phyloP scores from a whole-genome alignment of 352 stramenopile species.

The Globisporangium megalacanthum region DNA sequence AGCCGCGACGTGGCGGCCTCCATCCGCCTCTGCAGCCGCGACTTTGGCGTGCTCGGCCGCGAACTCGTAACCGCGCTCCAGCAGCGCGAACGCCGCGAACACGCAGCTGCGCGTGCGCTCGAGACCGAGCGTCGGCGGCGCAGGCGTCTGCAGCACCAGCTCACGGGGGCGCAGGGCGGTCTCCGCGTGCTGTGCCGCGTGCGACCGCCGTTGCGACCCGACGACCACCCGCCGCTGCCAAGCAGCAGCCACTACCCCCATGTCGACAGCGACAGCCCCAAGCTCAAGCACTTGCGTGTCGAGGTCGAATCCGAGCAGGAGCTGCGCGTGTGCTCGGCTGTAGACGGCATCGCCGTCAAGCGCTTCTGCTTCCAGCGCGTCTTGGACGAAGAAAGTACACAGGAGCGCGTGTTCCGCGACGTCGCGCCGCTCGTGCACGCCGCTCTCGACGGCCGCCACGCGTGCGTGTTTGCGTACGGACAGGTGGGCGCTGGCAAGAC shows the following conservation, averaged over 20 bases:
- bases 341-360: conserved; percentile 55
- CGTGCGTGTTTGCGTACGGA: conserved; percentile 95
- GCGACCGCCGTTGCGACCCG: conserved; percentile 29
- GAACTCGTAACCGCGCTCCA: conserved; percentile 53
- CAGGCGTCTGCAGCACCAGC: conserved; percentile 35
- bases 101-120: conserved; percentile 26
- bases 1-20: conserved; percentile 62
- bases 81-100: conserved; percentile 27
- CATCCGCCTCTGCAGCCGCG: conserved; percentile 60
- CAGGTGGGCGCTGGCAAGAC: conserved; percentile 62
- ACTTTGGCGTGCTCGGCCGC: conserved; percentile 60
- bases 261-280: background rate
- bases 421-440: conserved; percentile 87
- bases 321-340: conserved; percentile 23
- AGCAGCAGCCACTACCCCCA: conserved; percentile 8
- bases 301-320: conserved; percentile 17
- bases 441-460: conserved; percentile 89
- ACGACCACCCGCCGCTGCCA: conserved; percentile 9
- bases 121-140: conserved; percentile 46
- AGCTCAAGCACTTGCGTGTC: conserved; percentile 15
- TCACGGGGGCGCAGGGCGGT: conserved; percentile 44
- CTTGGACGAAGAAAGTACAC: conserved; percentile 73
- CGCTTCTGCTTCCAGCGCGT: conserved; percentile 86
- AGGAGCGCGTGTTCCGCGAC: conserved; percentile 90
- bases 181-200: conserved; percentile 83